Base-by-base conservation (phyloP, 2,329 filamentous ascomycete species). In the Colletotrichum sojae region DNA sequence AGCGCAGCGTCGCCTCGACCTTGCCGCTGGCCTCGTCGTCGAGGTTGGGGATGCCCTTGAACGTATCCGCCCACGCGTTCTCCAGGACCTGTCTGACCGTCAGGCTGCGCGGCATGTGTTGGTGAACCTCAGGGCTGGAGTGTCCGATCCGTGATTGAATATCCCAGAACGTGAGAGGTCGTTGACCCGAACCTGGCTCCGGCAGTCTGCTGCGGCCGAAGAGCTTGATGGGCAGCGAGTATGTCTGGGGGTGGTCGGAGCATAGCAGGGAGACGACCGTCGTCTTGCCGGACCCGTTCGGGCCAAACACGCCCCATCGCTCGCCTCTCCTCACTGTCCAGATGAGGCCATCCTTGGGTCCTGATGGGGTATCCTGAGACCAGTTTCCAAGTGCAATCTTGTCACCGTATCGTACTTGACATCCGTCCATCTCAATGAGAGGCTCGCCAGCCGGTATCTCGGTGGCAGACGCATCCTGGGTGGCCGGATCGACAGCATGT, bases 251-350 rank as follows among this genome's bases (percentile, higher is more conserved):
- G 75, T 99, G 96, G 76, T 99, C 96, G 1, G 95, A 98, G 69
- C 94, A 97, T 68, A 99, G 92, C 6, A 99, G 86, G 5, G 94
- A 96, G 31, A 98, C 88, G 46, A 99, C 87, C 0, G 96, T 99
- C 0, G 96, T 99, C 83, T 99, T 99, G 18, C 96, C 96, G 0
- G 94, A 97, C 13, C 92, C 96, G 74, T 99, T 98, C 39, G 95
- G 92, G 0, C 96, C 96, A 76, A 99, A 96, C 18, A 98, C 88
- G 3, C 93, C 95, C 92, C 94, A 97, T 71, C 95, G 90, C 77
- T 98, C 90, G 25, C 95, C 95, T 59, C 92, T 89, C 46, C 90
- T 89, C 25, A 98, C 91, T 0, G 88, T 93, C 94, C 96, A 98
- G 76, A 91, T 87, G 6, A 98, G 83, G 0, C 95, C 95, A 1